Percentiles rank a stretch among this genome's conserved stretches.
These are phyloP conservation scores for Xylariaceae sp. DNA, from an alignment of 2,329 filamentous ascomycete genomes.

Conservation along the genomic window DNA sequence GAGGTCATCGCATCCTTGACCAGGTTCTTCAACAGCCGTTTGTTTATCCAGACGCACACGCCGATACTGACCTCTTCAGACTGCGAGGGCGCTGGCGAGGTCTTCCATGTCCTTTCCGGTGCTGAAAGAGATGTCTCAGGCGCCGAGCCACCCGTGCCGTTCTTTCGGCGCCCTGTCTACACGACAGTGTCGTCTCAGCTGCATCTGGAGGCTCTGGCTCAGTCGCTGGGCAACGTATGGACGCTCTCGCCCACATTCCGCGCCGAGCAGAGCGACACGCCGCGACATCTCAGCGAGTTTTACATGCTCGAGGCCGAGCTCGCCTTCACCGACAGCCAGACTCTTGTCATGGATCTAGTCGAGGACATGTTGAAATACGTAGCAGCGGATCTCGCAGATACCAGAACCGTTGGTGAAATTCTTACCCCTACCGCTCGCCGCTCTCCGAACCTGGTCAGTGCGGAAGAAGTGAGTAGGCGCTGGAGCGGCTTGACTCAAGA, in stretches of 20 bases:
- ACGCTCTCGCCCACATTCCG: constrained; percentile 89
- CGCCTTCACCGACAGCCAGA: constrained; percentile 67
- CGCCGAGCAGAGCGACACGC: constrained; percentile 88
- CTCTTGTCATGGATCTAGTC: constrained; percentile 69
- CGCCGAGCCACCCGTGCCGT: constrained; percentile 44
- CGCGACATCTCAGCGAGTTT: constrained; percentile 91
- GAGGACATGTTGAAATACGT: constrained; percentile 67
- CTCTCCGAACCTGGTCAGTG: constrained; percentile 39
- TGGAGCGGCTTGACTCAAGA: constrained; percentile 63
- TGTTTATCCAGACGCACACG: constrained; percentile 80
- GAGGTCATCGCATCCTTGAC: constrained; percentile 68
- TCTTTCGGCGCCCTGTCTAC: constrained; percentile 87
- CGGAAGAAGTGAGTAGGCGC: constrained; percentile 54
- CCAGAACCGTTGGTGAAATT: constrained; percentile 43
- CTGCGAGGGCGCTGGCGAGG: constrained; percentile 93
- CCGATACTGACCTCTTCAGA: constrained; percentile 95
- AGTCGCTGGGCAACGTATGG: constrained; percentile 88
- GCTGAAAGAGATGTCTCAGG: constrained; percentile 30
- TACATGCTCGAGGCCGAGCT: constrained; percentile 97
- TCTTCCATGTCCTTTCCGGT: constrained; percentile 64
- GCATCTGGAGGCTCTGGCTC: constrained; percentile 86
- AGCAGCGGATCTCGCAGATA: constrained; percentile 34
- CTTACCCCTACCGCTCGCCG: constrained; percentile 36
- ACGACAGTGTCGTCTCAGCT: constrained; percentile 92
- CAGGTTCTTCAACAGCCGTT: constrained; percentile 65